phyloP scores from a whole-genome alignment of 1,284 basidiomycete species.

The Pholiota adiposa region DNA sequence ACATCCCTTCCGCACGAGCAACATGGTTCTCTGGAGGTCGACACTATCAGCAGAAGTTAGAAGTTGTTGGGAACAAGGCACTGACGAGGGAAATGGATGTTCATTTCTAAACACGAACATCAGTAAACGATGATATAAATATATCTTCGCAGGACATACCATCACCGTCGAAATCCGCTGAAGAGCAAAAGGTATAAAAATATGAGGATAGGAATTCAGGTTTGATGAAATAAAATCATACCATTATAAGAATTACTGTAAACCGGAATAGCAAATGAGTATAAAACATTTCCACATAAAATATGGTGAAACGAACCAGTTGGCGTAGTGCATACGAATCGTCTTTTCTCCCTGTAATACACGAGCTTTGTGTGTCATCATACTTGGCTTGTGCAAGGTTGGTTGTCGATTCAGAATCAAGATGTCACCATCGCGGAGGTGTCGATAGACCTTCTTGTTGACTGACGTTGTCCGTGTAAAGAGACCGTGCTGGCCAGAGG shows the following conservation, averaged over 20 bases:
- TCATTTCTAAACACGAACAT: conserved; percentile 78
- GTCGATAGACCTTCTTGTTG: conserved; percentile 98
- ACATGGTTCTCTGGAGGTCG: conserved; percentile 77
- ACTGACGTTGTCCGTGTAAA: conserved; percentile 74
- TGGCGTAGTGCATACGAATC: conserved; percentile 99
- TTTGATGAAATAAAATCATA: conserved; percentile 35
- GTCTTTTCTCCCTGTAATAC: conserved; percentile 97
- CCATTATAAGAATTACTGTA: conserved; percentile 96
- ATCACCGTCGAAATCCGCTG: conserved; percentile 99
- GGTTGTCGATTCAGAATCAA: conserved; percentile 98
- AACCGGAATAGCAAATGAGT: conserved; percentile 4
- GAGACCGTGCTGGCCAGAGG: conserved; percentile 57
- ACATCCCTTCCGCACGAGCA: conserved; percentile 91
- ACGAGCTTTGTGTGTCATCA: conserved; percentile 98
- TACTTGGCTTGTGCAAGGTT: conserved; percentile 99
- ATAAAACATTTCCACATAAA: not conserved
- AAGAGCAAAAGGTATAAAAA: conserved; percentile 22
- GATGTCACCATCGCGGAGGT: conserved; percentile 94
- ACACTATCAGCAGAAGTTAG: not conserved
- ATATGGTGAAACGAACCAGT: conserved; percentile 72
- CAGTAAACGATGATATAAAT: not conserved
- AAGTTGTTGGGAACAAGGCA: conserved; percentile 18
- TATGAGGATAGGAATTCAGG: conserved; percentile 10
- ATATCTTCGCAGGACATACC: conserved; percentile 48
- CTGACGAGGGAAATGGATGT: conserved; percentile 98